Base-by-base conservation (phyloP, 2,329 filamentous ascomycete species). In the Cladosporium sp. region DNA sequence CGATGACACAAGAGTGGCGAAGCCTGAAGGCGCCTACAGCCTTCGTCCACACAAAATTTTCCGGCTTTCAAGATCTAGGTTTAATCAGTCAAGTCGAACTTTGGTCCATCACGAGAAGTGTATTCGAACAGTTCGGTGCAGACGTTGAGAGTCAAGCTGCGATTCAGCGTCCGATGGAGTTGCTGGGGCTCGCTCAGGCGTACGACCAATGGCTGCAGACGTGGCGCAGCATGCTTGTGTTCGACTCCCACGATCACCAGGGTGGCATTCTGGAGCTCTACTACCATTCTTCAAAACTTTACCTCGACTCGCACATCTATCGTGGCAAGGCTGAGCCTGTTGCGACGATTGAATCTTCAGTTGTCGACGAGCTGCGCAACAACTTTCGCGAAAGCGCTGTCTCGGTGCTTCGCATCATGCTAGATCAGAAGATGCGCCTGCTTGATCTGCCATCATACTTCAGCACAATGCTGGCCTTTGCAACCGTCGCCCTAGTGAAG, bases 1-100 rank as follows among this genome's bases (percentile, higher is more conserved):
- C 68, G 5, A 60, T 70, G 57, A 69, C 67, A 22, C 55, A 62
- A 32, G 62, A 68, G 33, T 62, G 63, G 43, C 56, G 62, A 30
- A 52, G 65, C 3, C 61, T 69, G 22, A 58, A 58, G 46, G 57
- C 55, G 8, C 56, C 59, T 7, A 51, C 60, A 25, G 54, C 56
- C 13, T 69, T 70, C 42, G 56, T 70, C 15, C 54, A 66, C 15
- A 61, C 55, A 16, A 56, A 64, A 43, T 60, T 63, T 49, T 61
- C 63, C 2, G 62, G 59, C 29, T 57, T 66, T 55, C 55, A 59
- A 46, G 63, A 64, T 46, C 54, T 55, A 20, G 35, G 61, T 16
- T 49, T 64, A 7, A 53, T 60, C 20, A 60, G 57, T 8, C 61
- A 62, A 30, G 59, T 64, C 22, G 56, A 59, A 35, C 57, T 61